Percentiles rank a stretch among this genome's conserved stretches.
Conservation (phyloP, 176 grass and related monocot genomes). For the Dactylis glomerata region DNA sequence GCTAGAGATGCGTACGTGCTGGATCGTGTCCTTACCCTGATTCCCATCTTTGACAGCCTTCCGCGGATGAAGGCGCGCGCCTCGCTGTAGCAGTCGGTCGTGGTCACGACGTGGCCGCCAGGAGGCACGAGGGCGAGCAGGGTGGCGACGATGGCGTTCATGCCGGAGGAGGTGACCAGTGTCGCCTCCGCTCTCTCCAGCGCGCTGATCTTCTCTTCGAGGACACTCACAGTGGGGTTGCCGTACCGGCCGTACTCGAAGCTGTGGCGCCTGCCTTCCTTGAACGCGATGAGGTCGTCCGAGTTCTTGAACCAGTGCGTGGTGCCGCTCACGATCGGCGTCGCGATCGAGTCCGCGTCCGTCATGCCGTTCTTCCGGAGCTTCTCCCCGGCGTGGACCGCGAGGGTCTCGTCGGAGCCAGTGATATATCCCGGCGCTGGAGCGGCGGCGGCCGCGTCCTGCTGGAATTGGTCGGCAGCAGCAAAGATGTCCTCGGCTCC, state of each 20-base stretch:
- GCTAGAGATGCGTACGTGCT: background rate
- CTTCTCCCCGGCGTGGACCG: constrained; percentile 86
- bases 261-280: constrained; percentile 72
- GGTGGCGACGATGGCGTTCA: constrained; percentile 82
- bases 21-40: constrained; percentile 40
- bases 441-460: background rate
- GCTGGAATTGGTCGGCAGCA: background rate
- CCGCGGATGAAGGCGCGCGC: constrained; percentile 63
- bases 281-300: constrained; percentile 68
- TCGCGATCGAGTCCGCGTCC: constrained; percentile 60
- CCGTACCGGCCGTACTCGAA: constrained; percentile 77
- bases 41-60: constrained; percentile 67
- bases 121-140: constrained; percentile 55
- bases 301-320: constrained; percentile 79
- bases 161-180: constrained; percentile 72
- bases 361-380: background rate
- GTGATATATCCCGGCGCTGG: background rate
- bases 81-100: constrained; percentile 80
- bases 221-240: constrained; percentile 70
- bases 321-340: constrained; percentile 69
- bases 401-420: constrained; percentile 63
- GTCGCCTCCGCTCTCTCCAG: constrained; percentile 75
- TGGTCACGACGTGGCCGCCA: constrained; percentile 65
- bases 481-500: background rate
- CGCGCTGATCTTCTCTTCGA: constrained; percentile 81